These are phyloP conservation scores for Neopestalotiopsis sp. DNA, from an alignment of 2,329 filamentous ascomycete genomes.

Conservation along the genomic window DNA sequence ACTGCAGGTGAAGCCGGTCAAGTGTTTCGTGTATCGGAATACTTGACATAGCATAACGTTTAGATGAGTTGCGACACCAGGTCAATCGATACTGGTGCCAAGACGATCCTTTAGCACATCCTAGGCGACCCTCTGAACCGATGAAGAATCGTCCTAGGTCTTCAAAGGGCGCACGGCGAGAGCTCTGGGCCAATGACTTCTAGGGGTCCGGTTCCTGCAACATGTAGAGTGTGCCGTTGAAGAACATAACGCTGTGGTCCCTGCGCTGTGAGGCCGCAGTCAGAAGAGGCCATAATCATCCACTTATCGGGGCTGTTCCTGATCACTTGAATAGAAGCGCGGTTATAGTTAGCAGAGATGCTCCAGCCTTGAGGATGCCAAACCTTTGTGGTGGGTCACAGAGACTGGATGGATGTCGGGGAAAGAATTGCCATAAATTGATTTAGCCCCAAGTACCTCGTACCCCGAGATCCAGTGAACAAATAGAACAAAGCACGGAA, in stretches of 20 bases:
- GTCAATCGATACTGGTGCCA: neutral
- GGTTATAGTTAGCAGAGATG: neutral
- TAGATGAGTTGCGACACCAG: neutral
- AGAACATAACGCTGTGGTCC: slow-evolving; percentile 2
- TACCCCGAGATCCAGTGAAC: neutral
- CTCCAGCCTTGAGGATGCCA: neutral
- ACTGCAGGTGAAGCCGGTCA: neutral
- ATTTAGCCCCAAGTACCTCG: neutral
- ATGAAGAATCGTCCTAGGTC: neutral
- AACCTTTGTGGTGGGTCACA: neutral
- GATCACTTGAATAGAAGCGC: neutral
- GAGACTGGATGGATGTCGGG: neutral
- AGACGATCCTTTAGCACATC: neutral
- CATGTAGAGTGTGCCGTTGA: neutral
- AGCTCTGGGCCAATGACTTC: neutral
- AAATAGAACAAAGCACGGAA: neutral
- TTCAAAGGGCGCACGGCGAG: neutral
- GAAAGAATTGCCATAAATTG: neutral
- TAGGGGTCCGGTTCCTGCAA: neutral
- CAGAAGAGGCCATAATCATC: neutral
- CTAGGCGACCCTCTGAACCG: neutral
- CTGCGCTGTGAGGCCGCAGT: neutral
- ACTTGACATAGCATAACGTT: too few relatives aligned
- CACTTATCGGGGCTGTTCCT: neutral
- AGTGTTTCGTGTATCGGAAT: neutral